phyloP scores from a whole-genome alignment of 1,139 yeast genomes.

The Debaryomyces udenii region DNA sequence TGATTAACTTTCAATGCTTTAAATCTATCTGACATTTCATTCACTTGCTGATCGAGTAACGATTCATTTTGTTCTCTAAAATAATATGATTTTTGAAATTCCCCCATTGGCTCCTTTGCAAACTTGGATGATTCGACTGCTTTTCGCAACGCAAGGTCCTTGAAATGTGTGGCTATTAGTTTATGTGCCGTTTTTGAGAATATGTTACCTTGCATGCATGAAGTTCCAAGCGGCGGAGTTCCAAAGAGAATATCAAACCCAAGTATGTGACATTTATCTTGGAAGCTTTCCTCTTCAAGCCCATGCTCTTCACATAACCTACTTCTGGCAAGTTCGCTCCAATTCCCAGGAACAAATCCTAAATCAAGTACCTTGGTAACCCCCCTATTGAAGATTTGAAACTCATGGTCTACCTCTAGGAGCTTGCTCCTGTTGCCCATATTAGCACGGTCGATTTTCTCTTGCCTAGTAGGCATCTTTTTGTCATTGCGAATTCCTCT shows the following conservation, averaged over 20 bases:
- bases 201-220: constrained; percentile 85
- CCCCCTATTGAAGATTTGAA: constrained; percentile 26
- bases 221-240: constrained; percentile 78
- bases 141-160: constrained; percentile 35
- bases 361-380: constrained; percentile 40
- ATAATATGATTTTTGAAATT: constrained; percentile 26
- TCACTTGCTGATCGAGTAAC: constrained; percentile 22
- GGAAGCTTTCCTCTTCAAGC: constrained; percentile 50
- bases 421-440: constrained; percentile 30
- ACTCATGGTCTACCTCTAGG: constrained; percentile 32
- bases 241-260: constrained; percentile 86
- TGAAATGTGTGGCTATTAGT: constrained; percentile 58
- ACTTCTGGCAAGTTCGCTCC: constrained; percentile 76
- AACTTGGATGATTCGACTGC: neutral
- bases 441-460: constrained; percentile 28
- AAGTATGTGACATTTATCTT: constrained; percentile 63
- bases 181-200: constrained; percentile 67
- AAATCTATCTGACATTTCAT: constrained; percentile 13
- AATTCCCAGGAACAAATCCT: constrained; percentile 96
- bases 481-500: neutral
- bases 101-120: constrained; percentile 9
- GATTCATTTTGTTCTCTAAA: constrained; percentile 32
- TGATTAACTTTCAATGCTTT: neutral
- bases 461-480: constrained; percentile 23
- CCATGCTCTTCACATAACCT: constrained; percentile 32